phyloP scores from a whole-genome alignment of 441 rosid genomes.

The Mallotus repandus region DNA sequence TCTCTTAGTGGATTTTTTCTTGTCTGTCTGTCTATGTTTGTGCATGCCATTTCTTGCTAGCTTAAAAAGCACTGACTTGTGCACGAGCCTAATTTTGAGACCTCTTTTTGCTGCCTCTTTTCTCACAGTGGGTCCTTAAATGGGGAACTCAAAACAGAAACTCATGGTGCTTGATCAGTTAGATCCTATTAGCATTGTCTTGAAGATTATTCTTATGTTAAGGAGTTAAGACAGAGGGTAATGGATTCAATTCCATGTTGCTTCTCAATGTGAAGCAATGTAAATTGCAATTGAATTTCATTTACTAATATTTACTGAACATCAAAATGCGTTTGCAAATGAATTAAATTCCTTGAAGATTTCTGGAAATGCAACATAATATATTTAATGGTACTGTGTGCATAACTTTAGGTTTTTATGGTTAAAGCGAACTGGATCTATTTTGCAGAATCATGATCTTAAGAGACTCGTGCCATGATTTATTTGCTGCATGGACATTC shows the following conservation, averaged over 20 bases:
- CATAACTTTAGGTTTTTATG: neutral
- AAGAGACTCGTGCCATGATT: neutral
- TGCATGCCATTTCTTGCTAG: neutral
- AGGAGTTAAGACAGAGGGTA: neutral
- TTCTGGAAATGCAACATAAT: neutral
- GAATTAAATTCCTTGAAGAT: neutral
- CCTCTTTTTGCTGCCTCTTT: neutral
- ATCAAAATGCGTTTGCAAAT: neutral
- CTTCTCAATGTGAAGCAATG: neutral
- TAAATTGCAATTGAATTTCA: constrained; percentile 1
- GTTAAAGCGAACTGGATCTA: neutral
- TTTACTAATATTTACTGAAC: neutral
- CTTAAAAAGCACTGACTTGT: neutral
- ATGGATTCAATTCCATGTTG: neutral
- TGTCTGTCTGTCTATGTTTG: too few relatives aligned
- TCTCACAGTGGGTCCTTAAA: neutral
- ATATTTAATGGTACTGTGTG: neutral
- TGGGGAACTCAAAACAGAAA: neutral
- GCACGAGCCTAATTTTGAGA: neutral
- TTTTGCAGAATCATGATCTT: constrained; percentile 3
- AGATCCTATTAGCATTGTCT: too few relatives aligned
- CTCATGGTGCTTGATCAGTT: neutral
- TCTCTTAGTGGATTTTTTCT: neutral
- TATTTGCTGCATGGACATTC: neutral
- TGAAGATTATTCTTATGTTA: neutral